Evolutionary conservation across 2,329 filamentous ascomycete species (phyloP), one percentile per base, ranked within the genome.

Genomic region (Alternaria gansuensis): DNA sequence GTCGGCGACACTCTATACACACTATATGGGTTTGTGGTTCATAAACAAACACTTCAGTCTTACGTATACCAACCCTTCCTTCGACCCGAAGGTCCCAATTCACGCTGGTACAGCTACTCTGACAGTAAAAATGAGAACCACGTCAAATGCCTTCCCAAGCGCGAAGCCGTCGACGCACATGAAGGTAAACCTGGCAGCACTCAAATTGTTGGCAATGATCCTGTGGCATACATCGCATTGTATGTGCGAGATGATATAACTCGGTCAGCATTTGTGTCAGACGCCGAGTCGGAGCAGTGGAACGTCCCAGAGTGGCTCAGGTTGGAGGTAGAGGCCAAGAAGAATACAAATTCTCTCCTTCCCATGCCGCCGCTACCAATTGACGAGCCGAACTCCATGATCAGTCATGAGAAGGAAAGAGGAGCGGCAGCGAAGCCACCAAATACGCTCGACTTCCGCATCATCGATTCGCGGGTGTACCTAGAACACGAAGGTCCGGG

Each of bases 11-110:
- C 76, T 11, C 70, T 78, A 10, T 89, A 88, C 67, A 82, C 82
- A 2, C 79, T 89, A 0, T 88, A 86, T 62, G 85, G 85, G 3
- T 84, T 88, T 62, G 77, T 88, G 31, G 84, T 86, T 3, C 87
- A 89, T 67, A 83, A 82, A 59, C 86, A 85, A 26, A 81, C 82
- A 41, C 81, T 87, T 14, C 83, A 83, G 21, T 88, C 85, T 5
- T 82, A 82, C 46, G 80, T 83, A 36, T 88, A 87, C 75, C 85
- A 86, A 64, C 82, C 84, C n/a, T 82, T 87, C 33, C 73, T 89
- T 46, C 81, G 86, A 29, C 87, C 87, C 1, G 80, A 80, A 43
- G 85, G 86, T 2, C 82, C 82, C 5, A 82, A 80, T 9, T 80
- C 81, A 8, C 82, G 81, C 44, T 89, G 87, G 87, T 83, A 88